Evolutionary conservation across 2,329 filamentous ascomycete genomes (phyloP), one percentile per base, ranked within the genome.

Genomic region (Colletotrichum orbiculare): DNA sequence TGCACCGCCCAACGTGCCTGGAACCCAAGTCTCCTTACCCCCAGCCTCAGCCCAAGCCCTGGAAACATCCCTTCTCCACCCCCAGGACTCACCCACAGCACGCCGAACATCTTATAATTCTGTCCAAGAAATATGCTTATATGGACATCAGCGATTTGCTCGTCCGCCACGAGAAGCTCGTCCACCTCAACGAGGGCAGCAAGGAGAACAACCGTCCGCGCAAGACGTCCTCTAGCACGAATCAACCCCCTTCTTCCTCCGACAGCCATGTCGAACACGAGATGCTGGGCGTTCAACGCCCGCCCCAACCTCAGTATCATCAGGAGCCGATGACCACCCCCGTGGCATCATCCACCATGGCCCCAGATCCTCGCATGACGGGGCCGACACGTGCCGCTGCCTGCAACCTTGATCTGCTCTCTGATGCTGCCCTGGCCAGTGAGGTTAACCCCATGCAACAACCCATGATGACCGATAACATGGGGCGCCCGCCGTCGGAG

Each of bases 141-240:
- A 87, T 87, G 85, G 81, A 87, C 77, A 87, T 86, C 78, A 89
- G 86, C 69, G 87, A 89, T 74, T 82, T 89, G 66, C 81, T 89
- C 69, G 85, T 87, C 67, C 82, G 87, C 68, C 87, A 89, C 77
- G 85, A 88, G 77, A 89, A 88, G 77, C 84, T 89, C 70, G 86
- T 88, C 71, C 87, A 89, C 73, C 82, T 87, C 73, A 88, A 86
- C 76, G 85, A 88, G 74, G 83, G 82, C 69, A 83, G 77, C 74
- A 87, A 86, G 69, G 85, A 88, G 71, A 81, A 77, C 68, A 78
- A 71, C 71, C 79, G 84, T 57, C 79, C 80, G 34, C 79, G 85
- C 67, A 87, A 85, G 71, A 74, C 81, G n/a, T 72, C 77, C 12
- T 73, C 74, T 42, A 77, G 76, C 58, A 73, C 74, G 62, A 71